A percentile compares a stretch with the other conserved stretches of the same genome.
phyloP scores from a whole-genome alignment of 441 rosid species.

The Aquilaria agallochum region DNA sequence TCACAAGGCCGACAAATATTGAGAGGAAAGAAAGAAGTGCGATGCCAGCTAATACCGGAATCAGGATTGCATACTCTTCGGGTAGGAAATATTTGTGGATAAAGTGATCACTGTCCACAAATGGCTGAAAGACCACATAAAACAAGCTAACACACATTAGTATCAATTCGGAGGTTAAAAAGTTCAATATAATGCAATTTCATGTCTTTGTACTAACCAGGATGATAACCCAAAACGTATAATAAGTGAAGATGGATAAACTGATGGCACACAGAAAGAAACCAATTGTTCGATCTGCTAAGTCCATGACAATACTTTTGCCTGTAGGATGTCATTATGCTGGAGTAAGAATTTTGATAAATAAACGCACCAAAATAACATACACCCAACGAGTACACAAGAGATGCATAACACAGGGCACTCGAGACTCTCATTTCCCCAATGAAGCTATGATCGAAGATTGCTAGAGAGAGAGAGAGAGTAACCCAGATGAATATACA shows the following conservation, averaged over 20 bases:
- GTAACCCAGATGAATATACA: no score
- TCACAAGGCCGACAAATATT: constrained; percentile 75
- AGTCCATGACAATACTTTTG: constrained; percentile 47
- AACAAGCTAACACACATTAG: neutral
- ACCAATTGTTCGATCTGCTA: constrained; percentile 83
- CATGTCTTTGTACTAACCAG: constrained; percentile 37
- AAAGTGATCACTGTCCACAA: constrained; percentile 83
- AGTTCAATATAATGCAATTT: no score
- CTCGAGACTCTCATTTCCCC: no score
- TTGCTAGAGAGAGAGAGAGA: no score
- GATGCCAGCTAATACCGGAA: constrained; percentile 76
- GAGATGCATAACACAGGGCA: no score
- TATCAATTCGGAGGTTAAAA: no score
- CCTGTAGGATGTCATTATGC: no score
- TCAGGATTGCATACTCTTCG: constrained; percentile 82
- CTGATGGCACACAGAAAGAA: constrained; percentile 59
- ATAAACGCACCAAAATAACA: no score
- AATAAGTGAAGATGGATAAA: constrained; percentile 80
- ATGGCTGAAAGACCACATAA: constrained; percentile 54
- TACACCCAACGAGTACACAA: no score
- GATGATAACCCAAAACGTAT: constrained; percentile 91
- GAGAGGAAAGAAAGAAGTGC: constrained; percentile 63
- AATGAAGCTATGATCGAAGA: no score
- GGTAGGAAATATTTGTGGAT: constrained; percentile 87
- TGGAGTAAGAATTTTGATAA: no score